Evolutionary conservation across 2,329 filamentous ascomycete genomes (phyloP).

Genomic region (Keithomyces neogunnii): DNA sequence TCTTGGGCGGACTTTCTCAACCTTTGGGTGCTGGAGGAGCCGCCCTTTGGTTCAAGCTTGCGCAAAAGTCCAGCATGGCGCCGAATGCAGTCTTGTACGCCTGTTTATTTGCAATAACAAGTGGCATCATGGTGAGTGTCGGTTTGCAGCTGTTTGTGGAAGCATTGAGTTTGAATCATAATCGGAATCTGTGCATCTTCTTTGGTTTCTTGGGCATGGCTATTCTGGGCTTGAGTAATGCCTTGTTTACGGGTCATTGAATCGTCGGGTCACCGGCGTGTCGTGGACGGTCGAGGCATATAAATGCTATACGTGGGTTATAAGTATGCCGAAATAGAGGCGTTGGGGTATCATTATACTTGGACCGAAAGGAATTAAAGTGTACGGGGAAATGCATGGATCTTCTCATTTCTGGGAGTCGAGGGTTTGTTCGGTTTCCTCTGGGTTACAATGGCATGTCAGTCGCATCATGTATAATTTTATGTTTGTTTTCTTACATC

Average conservation of each 20-base stretch:
- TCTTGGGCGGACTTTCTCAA: conserved; percentile 81
- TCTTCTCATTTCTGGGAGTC: not conserved
- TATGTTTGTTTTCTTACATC: no score
- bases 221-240: conserved; percentile 75
- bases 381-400: not conserved
- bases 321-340: not conserved
- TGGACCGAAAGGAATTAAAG: not conserved
- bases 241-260: conserved; percentile 58
- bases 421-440: not conserved
- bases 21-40: conserved; percentile 79
- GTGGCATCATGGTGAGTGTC: conserved; percentile 93
- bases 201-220: conserved; percentile 85
- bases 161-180: conserved; percentile 73
- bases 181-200: conserved; percentile 64
- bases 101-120: conserved; percentile 77
- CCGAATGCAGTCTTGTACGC: conserved; percentile 59
- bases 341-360: not conserved
- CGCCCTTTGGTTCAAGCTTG: conserved; percentile 75
- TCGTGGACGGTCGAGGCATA: not conserved
- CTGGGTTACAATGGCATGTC: no score
- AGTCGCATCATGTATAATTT: not conserved
- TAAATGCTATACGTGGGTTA: not conserved
- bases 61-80: conserved; percentile 39
- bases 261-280: not conserved
- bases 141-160: conserved; percentile 84